A percentile compares a stretch with the other conserved stretches of the same genome.
These are phyloP conservation scores for Penicillium ochrochloron DNA, from an alignment of 495 filamentous ascomycete species.

Conservation along the genomic window DNA sequence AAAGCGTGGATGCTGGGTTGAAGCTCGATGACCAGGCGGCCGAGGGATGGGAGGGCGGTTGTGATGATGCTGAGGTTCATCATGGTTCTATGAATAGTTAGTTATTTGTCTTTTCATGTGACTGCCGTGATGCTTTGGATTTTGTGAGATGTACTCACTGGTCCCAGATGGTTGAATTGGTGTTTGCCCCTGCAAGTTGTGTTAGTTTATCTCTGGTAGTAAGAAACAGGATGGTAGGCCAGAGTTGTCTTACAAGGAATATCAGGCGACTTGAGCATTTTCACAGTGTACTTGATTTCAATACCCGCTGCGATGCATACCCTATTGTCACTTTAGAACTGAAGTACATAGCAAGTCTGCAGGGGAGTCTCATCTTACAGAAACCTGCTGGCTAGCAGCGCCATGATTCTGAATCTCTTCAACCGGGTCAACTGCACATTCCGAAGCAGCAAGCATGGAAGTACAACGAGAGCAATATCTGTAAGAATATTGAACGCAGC, in stretches of 20 bases:
- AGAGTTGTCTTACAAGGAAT: slow-evolving; percentile 21
- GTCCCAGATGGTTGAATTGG: slow-evolving; percentile 32
- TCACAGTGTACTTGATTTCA: slow-evolving; percentile 24
- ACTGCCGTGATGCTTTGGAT: not conserved
- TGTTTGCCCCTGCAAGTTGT: slow-evolving; percentile 23
- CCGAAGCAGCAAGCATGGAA: slow-evolving; percentile 32
- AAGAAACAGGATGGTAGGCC: not conserved
- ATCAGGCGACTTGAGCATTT: slow-evolving; percentile 21
- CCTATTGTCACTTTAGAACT: slow-evolving; percentile 8
- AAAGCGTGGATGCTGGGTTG: slow-evolving; percentile 32
- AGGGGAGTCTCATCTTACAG: slow-evolving; percentile 24
- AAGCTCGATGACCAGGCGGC: slow-evolving; percentile 37
- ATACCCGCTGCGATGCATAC: slow-evolving; percentile 27
- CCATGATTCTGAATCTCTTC: slow-evolving; percentile 28
- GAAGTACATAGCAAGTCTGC: not conserved
- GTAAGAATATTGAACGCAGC: slow-evolving; percentile 34
- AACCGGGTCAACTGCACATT: slow-evolving; percentile 26
- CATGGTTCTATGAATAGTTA: slow-evolving; percentile 20
- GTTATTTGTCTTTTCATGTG: not conserved
- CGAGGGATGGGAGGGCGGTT: slow-evolving; percentile 36
- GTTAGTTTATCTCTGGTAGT: not conserved
- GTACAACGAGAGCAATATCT: slow-evolving; percentile 26
- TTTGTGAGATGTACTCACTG: slow-evolving; percentile 25
- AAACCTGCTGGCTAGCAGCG: slow-evolving; percentile 30
- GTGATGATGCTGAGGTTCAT: slow-evolving; percentile 38